Conservation (phyloP, 2,329 filamentous ascomycete species). For the Lasiodiplodia theobromae region DNA sequence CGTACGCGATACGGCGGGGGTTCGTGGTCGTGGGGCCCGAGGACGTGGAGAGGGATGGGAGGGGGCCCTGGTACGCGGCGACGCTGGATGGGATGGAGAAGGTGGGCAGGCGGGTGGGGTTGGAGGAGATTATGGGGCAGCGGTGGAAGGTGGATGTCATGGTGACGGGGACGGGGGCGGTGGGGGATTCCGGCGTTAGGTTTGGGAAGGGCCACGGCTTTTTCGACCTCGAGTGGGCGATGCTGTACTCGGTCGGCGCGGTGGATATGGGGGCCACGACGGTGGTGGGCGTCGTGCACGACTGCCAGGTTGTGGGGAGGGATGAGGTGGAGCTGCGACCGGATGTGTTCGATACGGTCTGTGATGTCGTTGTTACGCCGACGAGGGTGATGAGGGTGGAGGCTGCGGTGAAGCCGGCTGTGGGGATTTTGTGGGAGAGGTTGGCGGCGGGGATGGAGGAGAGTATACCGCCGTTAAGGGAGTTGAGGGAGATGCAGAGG, state of each 20-base stretch:
- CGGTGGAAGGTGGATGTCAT: conserved; percentile 44
- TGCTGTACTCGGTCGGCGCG: conserved; percentile 46
- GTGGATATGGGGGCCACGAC: conserved; percentile 37
- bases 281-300: conserved; percentile 49
- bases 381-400: conserved; percentile 40
- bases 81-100: conserved; percentile 55
- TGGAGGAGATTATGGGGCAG: conserved; percentile 45
- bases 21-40: conserved; percentile 52
- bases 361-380: conserved; percentile 51
- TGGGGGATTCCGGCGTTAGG: conserved; percentile 48
- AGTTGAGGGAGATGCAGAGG: conserved; percentile 45
- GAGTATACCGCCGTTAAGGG: conserved; percentile 47
- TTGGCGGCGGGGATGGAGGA: conserved; percentile 47
- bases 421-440: conserved; percentile 49
- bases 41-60: conserved; percentile 36
- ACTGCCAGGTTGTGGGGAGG: conserved; percentile 51
- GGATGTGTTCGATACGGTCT: conserved; percentile 51
- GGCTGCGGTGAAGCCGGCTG: conserved; percentile 42
- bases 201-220: conserved; percentile 52
- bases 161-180: conserved; percentile 50
- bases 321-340: conserved; percentile 40
- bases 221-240: conserved; percentile 55
- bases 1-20: conserved; percentile 51
- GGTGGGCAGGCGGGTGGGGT: conserved; percentile 44
- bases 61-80: conserved; percentile 44